A percentile compares a stretch with the other conserved stretches of the same genome.
phyloP scores from a whole-genome alignment of 1,284 basidiomycete species.

The Blastosporella zonata region DNA sequence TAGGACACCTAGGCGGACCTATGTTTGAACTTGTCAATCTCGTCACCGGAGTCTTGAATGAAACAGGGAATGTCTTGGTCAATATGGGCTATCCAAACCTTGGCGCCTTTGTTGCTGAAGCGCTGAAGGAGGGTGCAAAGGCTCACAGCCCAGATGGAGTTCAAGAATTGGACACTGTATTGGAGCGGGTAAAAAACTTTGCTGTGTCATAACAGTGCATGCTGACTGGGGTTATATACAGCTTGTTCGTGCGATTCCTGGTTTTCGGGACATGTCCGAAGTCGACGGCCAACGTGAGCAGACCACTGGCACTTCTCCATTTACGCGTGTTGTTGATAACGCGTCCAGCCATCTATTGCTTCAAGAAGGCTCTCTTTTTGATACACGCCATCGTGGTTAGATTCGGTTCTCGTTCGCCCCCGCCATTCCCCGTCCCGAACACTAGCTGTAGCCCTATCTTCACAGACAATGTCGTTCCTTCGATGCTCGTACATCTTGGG shows the following conservation, averaged over 20 bases:
- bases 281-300: slow-evolving; percentile 62
- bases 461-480: slow-evolving; percentile 85
- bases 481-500: slow-evolving; percentile 74
- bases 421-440: slow-evolving; percentile 60
- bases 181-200: slow-evolving; percentile 54
- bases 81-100: slow-evolving; percentile 64
- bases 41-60: slow-evolving; percentile 61
- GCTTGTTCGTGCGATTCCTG: slow-evolving; percentile 73
- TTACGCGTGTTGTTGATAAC: neutral
- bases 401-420: slow-evolving; percentile 49
- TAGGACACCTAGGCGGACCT: slow-evolving; percentile 75
- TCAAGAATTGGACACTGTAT: slow-evolving; percentile 52
- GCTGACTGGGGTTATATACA: slow-evolving; percentile 29
- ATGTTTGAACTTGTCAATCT: slow-evolving; percentile 71
- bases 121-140: slow-evolving; percentile 55
- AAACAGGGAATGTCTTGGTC: slow-evolving; percentile 69
- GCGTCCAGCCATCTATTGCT: slow-evolving; percentile 70
- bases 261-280: slow-evolving; percentile 69
- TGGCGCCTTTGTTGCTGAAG: slow-evolving; percentile 69
- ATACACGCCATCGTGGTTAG: slow-evolving; percentile 67
- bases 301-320: slow-evolving; percentile 6
- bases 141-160: slow-evolving; percentile 30
- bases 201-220: slow-evolving; percentile 2
- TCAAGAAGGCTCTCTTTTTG: slow-evolving; percentile 87
- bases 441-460: slow-evolving; percentile 70